Percentiles rank a stretch among this genome's conserved stretches.
phyloP scores from a whole-genome alignment of 169 alveolate species.

The Cryptosporidium baileyi region DNA sequence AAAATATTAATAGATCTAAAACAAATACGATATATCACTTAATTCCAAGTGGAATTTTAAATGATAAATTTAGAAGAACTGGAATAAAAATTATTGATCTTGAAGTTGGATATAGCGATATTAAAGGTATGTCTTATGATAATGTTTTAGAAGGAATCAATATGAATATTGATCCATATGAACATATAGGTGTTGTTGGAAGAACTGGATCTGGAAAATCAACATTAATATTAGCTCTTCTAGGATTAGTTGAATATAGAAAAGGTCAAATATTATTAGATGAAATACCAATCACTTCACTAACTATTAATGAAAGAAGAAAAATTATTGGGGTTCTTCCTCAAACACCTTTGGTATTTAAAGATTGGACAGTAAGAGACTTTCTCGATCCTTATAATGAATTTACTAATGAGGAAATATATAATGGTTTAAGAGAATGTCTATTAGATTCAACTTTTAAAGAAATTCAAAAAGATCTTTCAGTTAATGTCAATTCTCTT shows the following conservation, averaged over 20 bases:
- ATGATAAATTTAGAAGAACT: not conserved
- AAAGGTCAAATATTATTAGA: constrained; percentile 74
- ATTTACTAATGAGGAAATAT: constrained; percentile 71
- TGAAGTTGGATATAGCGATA: constrained; percentile 39
- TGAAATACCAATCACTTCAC: constrained; percentile 56
- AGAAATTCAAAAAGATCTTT: constrained; percentile 51
- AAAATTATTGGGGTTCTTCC: constrained; percentile 75
- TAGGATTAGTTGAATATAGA: constrained; percentile 71
- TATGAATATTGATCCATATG: constrained; percentile 68
- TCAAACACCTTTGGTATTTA: constrained; percentile 73
- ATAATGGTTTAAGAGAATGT: constrained; percentile 68
- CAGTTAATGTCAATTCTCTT: constrained; percentile 30
- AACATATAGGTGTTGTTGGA: constrained; percentile 76
- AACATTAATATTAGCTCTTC: constrained; percentile 72
- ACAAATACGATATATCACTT: not conserved
- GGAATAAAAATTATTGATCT: constrained; percentile 42
- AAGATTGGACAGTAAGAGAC: constrained; percentile 74
- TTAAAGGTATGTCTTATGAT: not conserved
- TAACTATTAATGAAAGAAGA: constrained; percentile 68
- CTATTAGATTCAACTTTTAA: constrained; percentile 2
- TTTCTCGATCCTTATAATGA: constrained; percentile 74
- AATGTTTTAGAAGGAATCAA: constrained; percentile 47
- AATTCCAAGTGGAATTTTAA: not conserved
- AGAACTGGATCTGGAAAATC: constrained; percentile 78
- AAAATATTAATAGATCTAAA: not conserved